phyloP scores from a whole-genome alignment of 441 rosid genomes.

The Mallotus japonicus region DNA sequence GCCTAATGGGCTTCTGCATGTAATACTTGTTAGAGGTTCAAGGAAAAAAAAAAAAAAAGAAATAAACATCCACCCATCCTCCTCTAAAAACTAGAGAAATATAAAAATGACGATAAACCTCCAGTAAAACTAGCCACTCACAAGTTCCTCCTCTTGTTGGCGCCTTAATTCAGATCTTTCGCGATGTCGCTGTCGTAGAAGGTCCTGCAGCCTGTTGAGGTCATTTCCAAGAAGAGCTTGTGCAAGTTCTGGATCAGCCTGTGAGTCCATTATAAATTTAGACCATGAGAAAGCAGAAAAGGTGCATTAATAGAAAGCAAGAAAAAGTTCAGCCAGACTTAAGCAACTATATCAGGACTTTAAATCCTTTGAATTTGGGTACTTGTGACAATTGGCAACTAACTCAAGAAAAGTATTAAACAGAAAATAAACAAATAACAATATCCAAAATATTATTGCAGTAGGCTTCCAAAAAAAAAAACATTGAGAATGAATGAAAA shows the following conservation, averaged over 20 bases:
- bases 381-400: not conserved
- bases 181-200: slow-evolving; percentile 60
- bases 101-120: not conserved
- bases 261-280: slow-evolving; percentile 24
- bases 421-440: not conserved
- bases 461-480: not conserved
- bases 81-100: not conserved
- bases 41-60: not conserved
- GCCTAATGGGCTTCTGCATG: not conserved
- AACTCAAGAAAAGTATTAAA: not conserved
- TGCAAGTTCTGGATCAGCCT: slow-evolving; percentile 94
- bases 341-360: not conserved
- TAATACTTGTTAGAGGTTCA: not conserved
- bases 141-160: slow-evolving; percentile 75
- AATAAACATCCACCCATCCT: not conserved
- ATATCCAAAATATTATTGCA: not conserved
- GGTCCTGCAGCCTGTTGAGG: slow-evolving; percentile 70
- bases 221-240: slow-evolving; percentile 80
- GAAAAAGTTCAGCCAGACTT: not conserved
- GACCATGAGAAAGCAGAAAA: slow-evolving; percentile 1
- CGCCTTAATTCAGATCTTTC: slow-evolving; percentile 67
- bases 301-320: not conserved
- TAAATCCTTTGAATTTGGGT: not conserved
- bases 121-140: slow-evolving; percentile 37
- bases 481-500: not conserved